Base-by-base conservation (phyloP, 495 filamentous ascomycete genomes). In the Cladorrhinum samala region DNA sequence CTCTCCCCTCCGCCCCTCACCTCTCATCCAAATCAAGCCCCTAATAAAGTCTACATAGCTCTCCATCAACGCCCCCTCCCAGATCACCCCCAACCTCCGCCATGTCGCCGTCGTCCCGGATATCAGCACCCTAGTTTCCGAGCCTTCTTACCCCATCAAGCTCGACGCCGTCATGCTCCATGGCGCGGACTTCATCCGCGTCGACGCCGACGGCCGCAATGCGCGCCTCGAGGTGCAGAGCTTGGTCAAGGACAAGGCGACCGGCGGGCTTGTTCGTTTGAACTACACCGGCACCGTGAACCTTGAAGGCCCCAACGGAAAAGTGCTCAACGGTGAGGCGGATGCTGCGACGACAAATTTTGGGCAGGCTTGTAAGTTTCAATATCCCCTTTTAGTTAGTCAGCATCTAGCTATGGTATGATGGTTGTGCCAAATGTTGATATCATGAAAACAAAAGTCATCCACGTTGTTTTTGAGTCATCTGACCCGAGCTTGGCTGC, bases 331-430 rank as follows among this genome's bases (percentile, higher is more conserved):
- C 7, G 79, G 74, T 1, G 65, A 58, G 20, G 63, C 69, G 0
- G 73, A 71, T 24, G 76, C 78, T 14, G 70, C 68, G 38, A 76
- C 75, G 3, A 84, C 81, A 1, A 64, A 60, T 0, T 84, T 77
- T 66, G 81, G 81, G 2, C 72, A 80, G 47, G 71, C 71, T 62
- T 81, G 81, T 84, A 50, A 70, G 79, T 76, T 2, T 46, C 5
- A 36, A 38, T 19, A 17, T 41, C 3, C 30, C 23, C 3, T 30
- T 9, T n/a, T n/a, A n/a, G n/a, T n/a, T n/a, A n/a, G n/a, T n/a
- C n/a, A n/a, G n/a, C n/a, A n/a, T n/a, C n/a, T n/a, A n/a, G n/a
- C n/a, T n/a, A n/a, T n/a, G n/a, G n/a, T n/a, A n/a, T n/a, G n/a
- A n/a, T n/a, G n/a, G n/a, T n/a, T n/a, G n/a, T n/a, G n/a, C n/a